Percentiles rank a stretch among this genome's conserved stretches.
Conservation (phyloP, 306 rosid genomes). For the Cicer cuneatum region DNA sequence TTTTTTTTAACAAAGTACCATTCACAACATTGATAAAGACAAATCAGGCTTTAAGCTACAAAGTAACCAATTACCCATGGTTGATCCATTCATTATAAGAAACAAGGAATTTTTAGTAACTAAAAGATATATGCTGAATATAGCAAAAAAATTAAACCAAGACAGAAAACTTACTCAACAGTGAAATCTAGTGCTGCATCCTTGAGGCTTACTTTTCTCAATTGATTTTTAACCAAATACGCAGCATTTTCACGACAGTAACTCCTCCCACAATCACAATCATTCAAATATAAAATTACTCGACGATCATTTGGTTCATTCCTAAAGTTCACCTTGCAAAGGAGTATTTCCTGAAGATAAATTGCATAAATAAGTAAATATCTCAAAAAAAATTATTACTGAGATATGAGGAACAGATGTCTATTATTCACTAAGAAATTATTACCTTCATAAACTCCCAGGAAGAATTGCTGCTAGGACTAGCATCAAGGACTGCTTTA, state of each 20-base stretch:
- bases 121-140: conserved; percentile 1
- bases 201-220: conserved; percentile 81
- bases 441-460: conserved; percentile 97
- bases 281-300: conserved; percentile 75
- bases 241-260: conserved; percentile 86
- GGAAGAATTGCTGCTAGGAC: conserved; percentile 91
- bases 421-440: neutral
- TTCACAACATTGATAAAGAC: neutral
- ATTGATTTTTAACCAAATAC: conserved; percentile 74
- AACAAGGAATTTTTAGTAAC: neutral
- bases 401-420: neutral
- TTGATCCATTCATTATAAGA: neutral
- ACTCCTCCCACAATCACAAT: conserved; percentile 76
- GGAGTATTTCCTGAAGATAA: conserved; percentile 78
- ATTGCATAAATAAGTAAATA: conserved; percentile 19
- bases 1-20: neutral
- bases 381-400: neutral
- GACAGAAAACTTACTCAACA: conserved; percentile 74
- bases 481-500: conserved; percentile 93
- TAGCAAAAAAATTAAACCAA: neutral
- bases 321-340: conserved; percentile 77
- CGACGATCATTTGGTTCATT: conserved; percentile 82
- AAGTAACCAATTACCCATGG: neutral
- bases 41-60: neutral
- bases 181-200: conserved; percentile 76